Evolutionary conservation across 2,329 filamentous ascomycete genomes (phyloP).

Genomic region (Pyricularia grisea): DNA sequence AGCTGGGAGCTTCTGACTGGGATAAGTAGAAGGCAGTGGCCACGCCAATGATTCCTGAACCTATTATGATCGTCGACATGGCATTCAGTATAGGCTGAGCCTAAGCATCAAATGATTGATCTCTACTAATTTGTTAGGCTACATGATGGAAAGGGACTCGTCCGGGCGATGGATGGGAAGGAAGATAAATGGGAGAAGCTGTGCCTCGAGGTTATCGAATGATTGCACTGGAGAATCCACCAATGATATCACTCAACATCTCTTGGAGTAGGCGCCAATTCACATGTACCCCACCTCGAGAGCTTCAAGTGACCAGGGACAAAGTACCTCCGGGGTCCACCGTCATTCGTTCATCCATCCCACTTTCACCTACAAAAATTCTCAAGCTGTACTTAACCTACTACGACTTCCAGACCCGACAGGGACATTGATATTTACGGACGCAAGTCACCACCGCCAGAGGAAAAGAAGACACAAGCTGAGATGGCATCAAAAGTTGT

Average conservation of each 20-base stretch:
- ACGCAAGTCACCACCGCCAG: not conserved
- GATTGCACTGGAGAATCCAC: not conserved
- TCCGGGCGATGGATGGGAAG: not conserved
- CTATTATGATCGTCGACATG: constrained; percentile 51
- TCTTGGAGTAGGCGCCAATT: not conserved
- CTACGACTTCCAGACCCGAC: not conserved
- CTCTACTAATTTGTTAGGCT: not conserved
- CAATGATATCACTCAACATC: not conserved
- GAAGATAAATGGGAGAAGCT: not conserved
- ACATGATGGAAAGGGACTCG: not conserved
- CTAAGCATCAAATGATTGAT: not conserved
- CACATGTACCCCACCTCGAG: not conserved
- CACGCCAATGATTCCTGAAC: constrained; percentile 60
- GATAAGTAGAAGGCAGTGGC: constrained; percentile 65
- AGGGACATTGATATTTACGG: not conserved
- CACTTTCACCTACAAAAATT: not conserved
- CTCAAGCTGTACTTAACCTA: not conserved
- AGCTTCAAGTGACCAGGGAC: not conserved
- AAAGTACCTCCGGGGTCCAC: not conserved
- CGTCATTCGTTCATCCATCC: not conserved
- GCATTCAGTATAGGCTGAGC: not conserved
- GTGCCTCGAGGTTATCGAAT: not conserved
- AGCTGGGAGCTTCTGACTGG: constrained; percentile 28
- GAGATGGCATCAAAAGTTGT: constrained; percentile 53
- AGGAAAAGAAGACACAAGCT: not conserved